phyloP scores from a whole-genome alignment of 1,139 yeast species.

The Suhomyces bolitotheri region DNA sequence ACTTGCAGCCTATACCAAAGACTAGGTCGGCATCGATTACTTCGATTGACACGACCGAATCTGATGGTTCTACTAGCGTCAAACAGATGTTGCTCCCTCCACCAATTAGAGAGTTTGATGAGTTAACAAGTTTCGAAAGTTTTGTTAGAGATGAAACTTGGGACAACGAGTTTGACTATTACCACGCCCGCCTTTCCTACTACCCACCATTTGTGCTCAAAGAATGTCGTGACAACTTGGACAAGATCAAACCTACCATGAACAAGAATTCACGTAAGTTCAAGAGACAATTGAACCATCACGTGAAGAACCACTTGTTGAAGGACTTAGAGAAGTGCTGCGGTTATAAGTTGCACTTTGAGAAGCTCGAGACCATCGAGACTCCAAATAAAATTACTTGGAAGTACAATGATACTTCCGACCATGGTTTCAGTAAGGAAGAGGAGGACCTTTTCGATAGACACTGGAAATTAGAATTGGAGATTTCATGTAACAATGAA shows the following conservation, averaged over 20 bases:
- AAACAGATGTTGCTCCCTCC: slow-evolving; percentile 40
- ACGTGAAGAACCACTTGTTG: slow-evolving; percentile 67
- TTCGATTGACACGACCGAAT: slow-evolving; percentile 36
- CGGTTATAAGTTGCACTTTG: slow-evolving; percentile 57
- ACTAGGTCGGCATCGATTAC: slow-evolving; percentile 26
- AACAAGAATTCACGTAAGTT: slow-evolving; percentile 72
- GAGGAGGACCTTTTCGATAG: slow-evolving; percentile 48
- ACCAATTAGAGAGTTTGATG: slow-evolving; percentile 57
- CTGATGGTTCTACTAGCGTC: slow-evolving; percentile 27
- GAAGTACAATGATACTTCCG: slow-evolving; percentile 54
- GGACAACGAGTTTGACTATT: slow-evolving; percentile 71
- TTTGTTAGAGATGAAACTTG: slow-evolving; percentile 71
- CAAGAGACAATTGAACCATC: slow-evolving; percentile 74
- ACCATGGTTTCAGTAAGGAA: slow-evolving; percentile 53
- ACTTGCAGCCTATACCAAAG: slow-evolving; percentile 44
- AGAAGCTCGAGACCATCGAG: slow-evolving; percentile 51
- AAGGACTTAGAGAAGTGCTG: slow-evolving; percentile 64
- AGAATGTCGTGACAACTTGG: slow-evolving; percentile 68
- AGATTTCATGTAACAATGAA: slow-evolving; percentile 58
- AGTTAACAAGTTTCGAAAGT: slow-evolving; percentile 59
- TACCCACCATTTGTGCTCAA: slow-evolving; percentile 72
- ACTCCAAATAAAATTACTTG: slow-evolving; percentile 44
- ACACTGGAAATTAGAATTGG: slow-evolving; percentile 59
- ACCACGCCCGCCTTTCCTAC: slow-evolving; percentile 66
- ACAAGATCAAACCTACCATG: slow-evolving; percentile 70